Percentiles rank a stretch among this genome's conserved stretches.
These are phyloP conservation scores for Lizonia empirigonia DNA, from an alignment of 2,329 filamentous ascomycete species.

Conservation along the genomic window DNA sequence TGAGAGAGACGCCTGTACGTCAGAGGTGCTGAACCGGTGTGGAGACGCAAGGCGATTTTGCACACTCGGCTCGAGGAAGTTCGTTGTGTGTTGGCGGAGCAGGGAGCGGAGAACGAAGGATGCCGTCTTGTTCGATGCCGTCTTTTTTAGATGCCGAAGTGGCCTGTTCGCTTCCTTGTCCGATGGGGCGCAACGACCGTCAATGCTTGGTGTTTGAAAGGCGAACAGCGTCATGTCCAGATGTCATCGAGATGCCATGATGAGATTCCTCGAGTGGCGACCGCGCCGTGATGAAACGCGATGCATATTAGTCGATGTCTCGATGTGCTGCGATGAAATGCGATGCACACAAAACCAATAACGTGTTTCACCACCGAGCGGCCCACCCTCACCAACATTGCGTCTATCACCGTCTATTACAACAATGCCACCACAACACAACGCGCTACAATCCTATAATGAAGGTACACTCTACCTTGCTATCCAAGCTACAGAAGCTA, in stretches of 20 bases:
- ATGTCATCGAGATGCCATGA: background rate
- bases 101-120: background rate
- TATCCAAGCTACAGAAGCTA: too few relatives aligned
- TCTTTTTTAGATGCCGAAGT: background rate
- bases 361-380: too few relatives aligned
- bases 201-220: background rate
- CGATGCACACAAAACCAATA: background rate
- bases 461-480: too few relatives aligned
- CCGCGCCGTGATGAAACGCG: too few relatives aligned
- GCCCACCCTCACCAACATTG: too few relatives aligned
- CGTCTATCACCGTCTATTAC: too few relatives aligned
- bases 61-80: background rate
- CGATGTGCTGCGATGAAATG: background rate
- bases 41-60: background rate
- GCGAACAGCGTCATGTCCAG: background rate
- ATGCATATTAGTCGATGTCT: too few relatives aligned
- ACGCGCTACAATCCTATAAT: too few relatives aligned
- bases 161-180: background rate
- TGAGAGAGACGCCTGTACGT: background rate
- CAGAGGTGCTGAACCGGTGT: background rate
- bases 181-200: background rate
- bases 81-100: background rate
- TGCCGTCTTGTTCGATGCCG: background rate
- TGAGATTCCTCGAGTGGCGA: too few relatives aligned
- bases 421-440: too few relatives aligned